These are phyloP conservation scores for Hyaloperonospora arabidopsidis DNA, from an alignment of 352 stramenopile species.

Conservation along the genomic window DNA sequence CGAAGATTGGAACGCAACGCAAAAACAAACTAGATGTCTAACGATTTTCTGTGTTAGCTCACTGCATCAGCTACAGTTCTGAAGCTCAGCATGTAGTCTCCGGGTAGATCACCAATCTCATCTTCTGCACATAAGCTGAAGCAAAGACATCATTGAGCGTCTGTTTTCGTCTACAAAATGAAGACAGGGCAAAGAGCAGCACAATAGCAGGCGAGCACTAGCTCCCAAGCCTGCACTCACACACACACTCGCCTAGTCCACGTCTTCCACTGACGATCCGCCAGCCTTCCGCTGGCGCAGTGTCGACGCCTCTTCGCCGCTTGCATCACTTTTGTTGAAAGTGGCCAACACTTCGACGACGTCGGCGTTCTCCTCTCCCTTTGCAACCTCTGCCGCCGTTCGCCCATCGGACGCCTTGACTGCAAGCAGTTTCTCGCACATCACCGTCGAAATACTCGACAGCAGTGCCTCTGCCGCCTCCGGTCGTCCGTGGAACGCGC, in stretches of 20 bases:
- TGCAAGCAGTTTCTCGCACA: constrained; percentile 38
- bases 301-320: constrained; percentile 28
- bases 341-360: constrained; percentile 54
- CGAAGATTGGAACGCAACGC: too few species aligned
- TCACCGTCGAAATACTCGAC: constrained; percentile 26
- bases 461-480: constrained; percentile 62
- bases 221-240: not conserved
- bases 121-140: constrained; percentile 6
- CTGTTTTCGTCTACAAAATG: constrained; percentile 21
- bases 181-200: constrained; percentile 11
- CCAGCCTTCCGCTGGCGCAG: constrained; percentile 52
- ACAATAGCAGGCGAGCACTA: constrained; percentile 7
- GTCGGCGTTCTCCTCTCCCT: constrained; percentile 62
- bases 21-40: too few species aligned
- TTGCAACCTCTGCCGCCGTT: constrained; percentile 55
- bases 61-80: constrained; percentile 13
- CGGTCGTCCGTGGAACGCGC: constrained; percentile 68
- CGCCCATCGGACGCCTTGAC: constrained; percentile 55
- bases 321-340: constrained; percentile 20
- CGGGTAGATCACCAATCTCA: constrained; percentile 3
- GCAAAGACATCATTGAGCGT: constrained; percentile 3
- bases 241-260: constrained; percentile 42
- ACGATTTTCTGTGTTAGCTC: too few species aligned
- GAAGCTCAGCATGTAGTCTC: constrained; percentile 24
- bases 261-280: constrained; percentile 56